phyloP scores from a whole-genome alignment of 352 stramenopile genomes.

The Phytophthora syringae region DNA sequence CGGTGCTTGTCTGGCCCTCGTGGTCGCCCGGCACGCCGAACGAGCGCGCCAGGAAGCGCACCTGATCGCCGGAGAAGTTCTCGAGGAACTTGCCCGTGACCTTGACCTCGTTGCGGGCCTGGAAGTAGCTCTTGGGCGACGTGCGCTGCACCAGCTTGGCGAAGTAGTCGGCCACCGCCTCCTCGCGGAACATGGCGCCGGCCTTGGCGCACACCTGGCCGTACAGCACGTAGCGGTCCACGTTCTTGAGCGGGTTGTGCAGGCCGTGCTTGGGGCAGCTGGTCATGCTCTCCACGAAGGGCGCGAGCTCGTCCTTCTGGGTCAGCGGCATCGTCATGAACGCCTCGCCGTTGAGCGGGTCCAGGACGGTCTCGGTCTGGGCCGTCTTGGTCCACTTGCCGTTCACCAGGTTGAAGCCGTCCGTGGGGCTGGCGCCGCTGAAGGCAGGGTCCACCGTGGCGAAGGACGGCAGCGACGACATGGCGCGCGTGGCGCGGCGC shows the following conservation, averaged over 20 bases:
- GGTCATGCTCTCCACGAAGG: conserved; percentile 94
- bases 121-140: conserved; percentile 96
- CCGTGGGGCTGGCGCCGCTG: conserved; percentile 74
- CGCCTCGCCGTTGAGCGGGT: conserved; percentile 94
- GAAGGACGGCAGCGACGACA: conserved; percentile 87
- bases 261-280: conserved; percentile 96
- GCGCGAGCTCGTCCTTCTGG: conserved; percentile 85
- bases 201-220: conserved; percentile 86
- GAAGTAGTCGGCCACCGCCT: conserved; percentile 96
- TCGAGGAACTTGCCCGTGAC: conserved; percentile 97
- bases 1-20: conserved; percentile 93
- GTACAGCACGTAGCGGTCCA: conserved; percentile 93
- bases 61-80: conserved; percentile 97
- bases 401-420: conserved; percentile 94
- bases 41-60: conserved; percentile 96
- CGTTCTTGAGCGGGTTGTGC: conserved; percentile 99
- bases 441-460: conserved; percentile 92
- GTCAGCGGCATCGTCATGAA: conserved; percentile 96
- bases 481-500: conserved; percentile 42
- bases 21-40: conserved; percentile 98
- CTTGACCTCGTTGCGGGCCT: conserved; percentile 92
- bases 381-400: conserved; percentile 87
- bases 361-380: conserved; percentile 87
- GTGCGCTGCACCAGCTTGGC: conserved; percentile 95
- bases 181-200: conserved; percentile 80